Percentiles rank a stretch among this genome's conserved stretches.
Evolutionary conservation across 495 filamentous ascomycete genomes (phyloP).

Genomic region (Tuber borchii): DNA sequence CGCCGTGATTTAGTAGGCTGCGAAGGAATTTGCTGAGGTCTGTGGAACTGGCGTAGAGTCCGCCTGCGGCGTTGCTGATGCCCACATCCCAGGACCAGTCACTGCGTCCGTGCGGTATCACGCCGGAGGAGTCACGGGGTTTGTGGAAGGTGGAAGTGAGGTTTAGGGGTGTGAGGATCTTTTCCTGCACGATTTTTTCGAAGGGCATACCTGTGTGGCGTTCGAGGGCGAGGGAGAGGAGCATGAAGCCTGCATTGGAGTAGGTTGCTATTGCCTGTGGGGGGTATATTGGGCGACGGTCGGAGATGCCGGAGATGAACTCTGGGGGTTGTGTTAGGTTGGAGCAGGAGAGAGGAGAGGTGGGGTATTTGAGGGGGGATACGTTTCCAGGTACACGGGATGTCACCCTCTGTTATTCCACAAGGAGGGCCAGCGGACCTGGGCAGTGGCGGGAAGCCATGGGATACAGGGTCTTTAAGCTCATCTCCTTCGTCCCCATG

Average conservation of each 20-base stretch:
- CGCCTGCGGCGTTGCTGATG: slow-evolving; percentile 14
- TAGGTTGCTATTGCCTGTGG: neutral
- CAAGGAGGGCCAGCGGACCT: neutral
- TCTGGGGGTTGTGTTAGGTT: neutral
- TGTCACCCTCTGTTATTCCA: neutral
- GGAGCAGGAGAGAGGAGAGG: neutral
- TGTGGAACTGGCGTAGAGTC: slow-evolving; percentile 21
- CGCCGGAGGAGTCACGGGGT: slow-evolving; percentile 25
- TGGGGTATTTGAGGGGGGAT: neutral
- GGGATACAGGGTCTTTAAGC: neutral
- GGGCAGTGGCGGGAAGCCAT: neutral
- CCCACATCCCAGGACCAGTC: slow-evolving; percentile 22
- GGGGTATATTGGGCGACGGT: neutral
- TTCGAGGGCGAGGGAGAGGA: slow-evolving; percentile 1
- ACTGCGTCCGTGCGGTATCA: slow-evolving; percentile 35
- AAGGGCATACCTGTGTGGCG: neutral
- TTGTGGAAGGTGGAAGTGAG: slow-evolving; percentile 35
- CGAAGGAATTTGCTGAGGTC: slow-evolving; percentile 8
- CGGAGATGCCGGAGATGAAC: slow-evolving; percentile 1
- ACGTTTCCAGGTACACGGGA: neutral
- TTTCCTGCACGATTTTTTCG: neutral
- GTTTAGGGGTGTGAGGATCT: neutral
- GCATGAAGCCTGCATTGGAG: neutral
- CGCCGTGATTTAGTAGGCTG: slow-evolving; percentile 3
- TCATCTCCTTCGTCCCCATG: neutral